Evolutionary conservation across 305 asterid genomes (phyloP), one percentile per base, ranked within the genome.

Genomic region (Stenogyne calaminthoides): DNA sequence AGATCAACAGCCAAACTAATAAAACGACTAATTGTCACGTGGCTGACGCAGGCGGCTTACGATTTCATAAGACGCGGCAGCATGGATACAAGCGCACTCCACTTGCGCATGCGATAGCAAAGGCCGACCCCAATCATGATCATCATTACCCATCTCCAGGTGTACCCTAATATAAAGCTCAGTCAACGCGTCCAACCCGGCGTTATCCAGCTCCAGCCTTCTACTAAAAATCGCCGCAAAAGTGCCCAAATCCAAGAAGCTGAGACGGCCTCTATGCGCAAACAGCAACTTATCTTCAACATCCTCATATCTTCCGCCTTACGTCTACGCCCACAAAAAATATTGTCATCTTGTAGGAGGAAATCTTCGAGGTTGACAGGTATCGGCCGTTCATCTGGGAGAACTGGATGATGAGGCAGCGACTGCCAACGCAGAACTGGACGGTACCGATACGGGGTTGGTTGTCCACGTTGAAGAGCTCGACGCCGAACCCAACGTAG

Each of bases 361-460:
- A 49, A 49, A 14, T n/a, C 1, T 6, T 5, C 20, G 7, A 49
- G 56, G 15, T 15, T 49, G 56, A 22, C 4, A 49, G 20, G 9
- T 49, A 49, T 3, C 3, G 18, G 56, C 0, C 8, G 20, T 49
- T 11, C 20, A 49, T 49, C 56, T 15, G 56, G 56, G 5, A 5
- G 8, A 42, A 42, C 49, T 42, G 49, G 49, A 42, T 42, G 11
- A 49, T 15, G 20, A 49, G 56, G 56, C 56, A 49, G 22, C 22
- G 20, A 0, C 56, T 5, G 20, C 20, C 20, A 3, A 49, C 56
- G 56, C 56, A 49, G 22, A 82, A 74, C 81, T 84, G 86, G 71
- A 82, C 51, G 6, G 51, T 44, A 3, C 16, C 16, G 6, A 44
- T 44, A 44, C 51, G 16, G 51, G 51, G 51, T 14, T 44, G 1